A percentile compares a stretch with the other conserved stretches of the same genome.
Conservation (phyloP, 2,329 filamentous ascomycete genomes). For the Setomelanomma holmii region DNA sequence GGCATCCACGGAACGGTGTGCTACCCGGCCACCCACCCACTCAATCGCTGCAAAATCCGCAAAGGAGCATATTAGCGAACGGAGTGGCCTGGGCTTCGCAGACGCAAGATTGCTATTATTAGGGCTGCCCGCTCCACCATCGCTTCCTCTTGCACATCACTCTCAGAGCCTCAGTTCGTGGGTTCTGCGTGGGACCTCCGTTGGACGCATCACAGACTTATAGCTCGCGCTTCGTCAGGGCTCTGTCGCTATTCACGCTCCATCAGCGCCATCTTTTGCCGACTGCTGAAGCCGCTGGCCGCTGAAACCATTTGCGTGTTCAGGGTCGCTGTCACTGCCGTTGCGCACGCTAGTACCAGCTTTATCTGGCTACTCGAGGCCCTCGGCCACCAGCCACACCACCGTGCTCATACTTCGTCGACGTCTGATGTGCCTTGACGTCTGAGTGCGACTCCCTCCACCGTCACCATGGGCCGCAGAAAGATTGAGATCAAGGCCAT, state of each 20-base stretch:
- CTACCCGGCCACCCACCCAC: not conserved
- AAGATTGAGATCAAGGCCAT: conserved; percentile 99
- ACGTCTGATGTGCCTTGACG: conserved; percentile 37
- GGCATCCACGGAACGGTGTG: too few relatives aligned
- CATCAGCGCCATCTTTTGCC: too few relatives aligned
- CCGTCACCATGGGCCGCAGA: conserved; percentile 80
- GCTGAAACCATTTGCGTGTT: conserved; percentile 36
- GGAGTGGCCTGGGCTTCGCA: conserved; percentile 28
- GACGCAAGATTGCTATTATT: conserved; percentile 37
- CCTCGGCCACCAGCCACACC: conserved; percentile 28
- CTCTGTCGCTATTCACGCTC: too few relatives aligned
- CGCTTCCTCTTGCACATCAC: conserved; percentile 37
- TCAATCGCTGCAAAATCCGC: conserved; percentile 17
- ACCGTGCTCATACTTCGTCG: conserved; percentile 13
- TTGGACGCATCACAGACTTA: conserved; percentile 35
- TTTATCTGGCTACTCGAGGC: conserved; percentile 29
- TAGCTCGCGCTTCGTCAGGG: conserved; percentile 28
- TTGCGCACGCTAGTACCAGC: conserved; percentile 33
- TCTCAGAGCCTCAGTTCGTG: conserved; percentile 34
- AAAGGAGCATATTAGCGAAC: conserved; percentile 26
- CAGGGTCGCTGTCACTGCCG: conserved; percentile 23
- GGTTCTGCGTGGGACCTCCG: conserved; percentile 19
- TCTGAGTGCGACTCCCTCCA: conserved; percentile 15
- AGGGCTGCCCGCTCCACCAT: conserved; percentile 30
- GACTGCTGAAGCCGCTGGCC: too few relatives aligned